Evolutionary conservation across 1,284 basidiomycete species (phyloP).

Genomic region (Apiotrichum gracile): DNA sequence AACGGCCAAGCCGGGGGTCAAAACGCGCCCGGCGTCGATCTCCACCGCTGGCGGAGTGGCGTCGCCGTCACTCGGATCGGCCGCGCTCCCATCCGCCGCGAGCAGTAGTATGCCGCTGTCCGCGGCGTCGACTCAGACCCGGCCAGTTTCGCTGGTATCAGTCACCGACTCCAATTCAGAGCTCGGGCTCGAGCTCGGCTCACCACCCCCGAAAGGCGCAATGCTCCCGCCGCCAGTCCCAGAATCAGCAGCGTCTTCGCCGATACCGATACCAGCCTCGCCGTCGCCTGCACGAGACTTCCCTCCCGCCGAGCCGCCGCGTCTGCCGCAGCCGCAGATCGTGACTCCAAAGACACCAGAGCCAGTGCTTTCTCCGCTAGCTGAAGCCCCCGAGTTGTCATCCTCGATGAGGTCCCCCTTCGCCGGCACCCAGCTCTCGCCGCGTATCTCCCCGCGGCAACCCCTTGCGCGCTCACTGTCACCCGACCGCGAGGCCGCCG

Average conservation of each 20-base stretch:
- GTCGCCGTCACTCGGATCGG: not conserved
- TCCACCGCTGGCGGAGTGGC: not conserved
- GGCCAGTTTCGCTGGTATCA: not conserved
- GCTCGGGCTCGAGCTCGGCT: not conserved
- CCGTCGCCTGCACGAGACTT: too few relatives aligned
- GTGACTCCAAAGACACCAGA: not conserved
- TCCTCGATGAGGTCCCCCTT: not conserved
- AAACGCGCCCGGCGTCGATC: not conserved
- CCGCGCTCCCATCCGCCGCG: not conserved
- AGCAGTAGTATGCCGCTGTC: not conserved
- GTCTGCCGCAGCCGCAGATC: not conserved
- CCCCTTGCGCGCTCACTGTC: not conserved
- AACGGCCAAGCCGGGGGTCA: not conserved
- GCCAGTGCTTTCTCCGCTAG: not conserved
- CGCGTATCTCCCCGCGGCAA: constrained; percentile 1
- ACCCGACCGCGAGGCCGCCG: constrained; percentile 18
- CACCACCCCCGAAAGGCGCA: not conserved
- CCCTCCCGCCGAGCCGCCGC: not conserved
- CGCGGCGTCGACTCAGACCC: not conserved
- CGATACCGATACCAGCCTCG: not conserved
- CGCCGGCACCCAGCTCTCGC: not conserved
- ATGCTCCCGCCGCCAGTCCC: not conserved
- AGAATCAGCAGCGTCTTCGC: not conserved
- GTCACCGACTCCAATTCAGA: not conserved
- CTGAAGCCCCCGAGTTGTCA: not conserved